Conservation (phyloP, 257 asterid species). For the Primulina huaijiensis region DNA sequence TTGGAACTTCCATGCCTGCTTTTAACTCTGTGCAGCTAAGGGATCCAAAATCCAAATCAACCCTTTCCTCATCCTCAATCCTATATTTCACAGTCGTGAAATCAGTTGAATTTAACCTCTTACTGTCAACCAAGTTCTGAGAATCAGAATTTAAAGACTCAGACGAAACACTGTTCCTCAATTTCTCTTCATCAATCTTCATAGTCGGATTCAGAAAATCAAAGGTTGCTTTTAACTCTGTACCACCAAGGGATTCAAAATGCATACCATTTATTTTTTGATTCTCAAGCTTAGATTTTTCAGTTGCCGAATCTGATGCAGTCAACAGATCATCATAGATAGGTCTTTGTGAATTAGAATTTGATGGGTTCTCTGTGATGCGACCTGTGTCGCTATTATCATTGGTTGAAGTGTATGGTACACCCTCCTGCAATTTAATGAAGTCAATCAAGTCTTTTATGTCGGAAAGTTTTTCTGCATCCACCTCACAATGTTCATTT, state of each 20-base stretch:
- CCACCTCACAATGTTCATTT: conserved; percentile 24
- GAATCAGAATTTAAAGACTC: too few relatives aligned
- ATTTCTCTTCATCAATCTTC: too few relatives aligned
- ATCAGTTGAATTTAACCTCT: too few relatives aligned
- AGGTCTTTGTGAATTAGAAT: conserved; percentile 22
- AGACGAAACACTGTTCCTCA: too few relatives aligned
- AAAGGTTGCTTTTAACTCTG: too few relatives aligned
- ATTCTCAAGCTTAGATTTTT: conserved; percentile 8
- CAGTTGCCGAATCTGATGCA: conserved; percentile 15
- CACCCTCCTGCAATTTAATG: conserved; percentile 11
- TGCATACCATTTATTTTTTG: too few relatives aligned
- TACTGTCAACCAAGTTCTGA: too few relatives aligned
- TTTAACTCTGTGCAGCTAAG: conserved; percentile 20
- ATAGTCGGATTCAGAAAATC: too few relatives aligned
- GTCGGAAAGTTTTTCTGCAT: background rate
- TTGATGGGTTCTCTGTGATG: conserved; percentile 15
- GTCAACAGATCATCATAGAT: conserved; percentile 19
- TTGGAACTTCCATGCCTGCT: conserved; percentile 17
- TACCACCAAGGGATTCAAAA: too few relatives aligned
- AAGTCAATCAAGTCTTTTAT: conserved; percentile 27
- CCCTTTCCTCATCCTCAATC: conserved; percentile 25
- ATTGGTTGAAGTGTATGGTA: conserved; percentile 11
- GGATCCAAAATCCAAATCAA: conserved; percentile 7
- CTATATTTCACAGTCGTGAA: too few relatives aligned
- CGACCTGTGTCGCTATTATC: conserved; percentile 16